A percentile compares a stretch with the other conserved stretches of the same genome.
Evolutionary conservation across 192 early-diverging fungal species (phyloP).

Genomic region (Chytriomyces sp.): DNA sequence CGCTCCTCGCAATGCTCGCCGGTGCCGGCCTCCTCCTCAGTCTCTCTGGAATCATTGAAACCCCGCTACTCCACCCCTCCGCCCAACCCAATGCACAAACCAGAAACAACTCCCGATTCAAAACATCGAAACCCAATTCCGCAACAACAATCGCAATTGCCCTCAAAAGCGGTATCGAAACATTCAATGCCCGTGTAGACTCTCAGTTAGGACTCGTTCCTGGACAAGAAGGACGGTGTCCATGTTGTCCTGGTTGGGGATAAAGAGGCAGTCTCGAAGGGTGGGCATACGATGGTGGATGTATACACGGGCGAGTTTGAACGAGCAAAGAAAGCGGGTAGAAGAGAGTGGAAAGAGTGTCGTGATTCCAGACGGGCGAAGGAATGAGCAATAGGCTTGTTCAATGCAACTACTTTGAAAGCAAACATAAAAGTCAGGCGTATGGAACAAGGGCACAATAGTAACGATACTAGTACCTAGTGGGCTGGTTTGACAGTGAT

Average conservation of each 20-base stretch:
- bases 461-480: background rate
- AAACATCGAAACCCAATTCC: background rate
- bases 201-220: slow-evolving; percentile 59
- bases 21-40: too few relatives aligned
- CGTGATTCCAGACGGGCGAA: background rate
- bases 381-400: background rate
- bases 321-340: slow-evolving; percentile 7
- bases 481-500: slow-evolving; percentile 4
- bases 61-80: too few relatives aligned
- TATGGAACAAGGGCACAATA: background rate
- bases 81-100: too few relatives aligned
- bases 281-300: slow-evolving; percentile 51
- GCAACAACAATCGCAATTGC: slow-evolving; percentile 50
- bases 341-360: background rate
- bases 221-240: slow-evolving; percentile 21
- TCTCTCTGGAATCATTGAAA: too few relatives aligned
- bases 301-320: slow-evolving; percentile 48
- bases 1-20: too few relatives aligned
- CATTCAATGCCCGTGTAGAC: slow-evolving; percentile 41
- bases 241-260: slow-evolving; percentile 62
- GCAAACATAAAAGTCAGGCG: background rate
- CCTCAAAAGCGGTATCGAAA: slow-evolving; percentile 58
- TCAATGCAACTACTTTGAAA: too few relatives aligned
- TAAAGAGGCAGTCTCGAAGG: slow-evolving; percentile 35
- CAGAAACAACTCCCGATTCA: too few relatives aligned